Percentiles rank a stretch among this genome's conserved stretches.
These are phyloP conservation scores for Plasmopara viticola DNA, from an alignment of 352 stramenopile genomes.

Conservation along the genomic window DNA sequence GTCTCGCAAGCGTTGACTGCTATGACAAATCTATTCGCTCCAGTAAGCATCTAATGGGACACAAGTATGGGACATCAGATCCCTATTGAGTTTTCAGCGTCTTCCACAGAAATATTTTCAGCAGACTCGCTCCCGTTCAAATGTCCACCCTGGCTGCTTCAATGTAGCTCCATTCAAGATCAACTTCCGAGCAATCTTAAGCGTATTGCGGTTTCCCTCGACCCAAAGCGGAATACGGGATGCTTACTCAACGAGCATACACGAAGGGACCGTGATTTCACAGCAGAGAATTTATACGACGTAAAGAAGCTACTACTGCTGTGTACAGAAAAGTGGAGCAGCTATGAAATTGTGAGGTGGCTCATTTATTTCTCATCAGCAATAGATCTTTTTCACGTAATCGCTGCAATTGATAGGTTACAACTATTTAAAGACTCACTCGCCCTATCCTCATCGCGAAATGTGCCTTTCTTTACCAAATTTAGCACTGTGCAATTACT, in stretches of 20 bases:
- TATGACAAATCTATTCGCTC: background rate
- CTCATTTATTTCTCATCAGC: too few relatives aligned
- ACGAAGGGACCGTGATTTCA: constrained; percentile 1
- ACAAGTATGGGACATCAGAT: background rate
- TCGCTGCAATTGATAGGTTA: too few relatives aligned
- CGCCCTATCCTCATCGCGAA: too few relatives aligned
- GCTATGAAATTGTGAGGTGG: too few relatives aligned
- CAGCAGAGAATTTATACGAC: constrained; percentile 1
- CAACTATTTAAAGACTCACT: too few relatives aligned
- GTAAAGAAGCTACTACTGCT: constrained; percentile 1
- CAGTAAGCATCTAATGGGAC: background rate
- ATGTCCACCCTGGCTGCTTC: background rate
- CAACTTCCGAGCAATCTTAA: background rate
- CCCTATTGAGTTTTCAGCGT: background rate
- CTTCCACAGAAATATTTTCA: background rate
- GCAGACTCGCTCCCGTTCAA: background rate
- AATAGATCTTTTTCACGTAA: too few relatives aligned
- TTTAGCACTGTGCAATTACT: too few relatives aligned
- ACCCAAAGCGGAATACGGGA: background rate
- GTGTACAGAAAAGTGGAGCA: too few relatives aligned
- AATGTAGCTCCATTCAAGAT: background rate
- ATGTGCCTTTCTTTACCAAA: too few relatives aligned
- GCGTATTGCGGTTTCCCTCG: background rate
- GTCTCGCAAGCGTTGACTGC: background rate
- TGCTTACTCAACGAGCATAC: constrained; percentile 10